Percentiles rank a stretch among this genome's conserved stretches.
Evolutionary conservation across 2,329 filamentous ascomycete species (phyloP).

Genomic region (Cryphonectria carpinicola): DNA sequence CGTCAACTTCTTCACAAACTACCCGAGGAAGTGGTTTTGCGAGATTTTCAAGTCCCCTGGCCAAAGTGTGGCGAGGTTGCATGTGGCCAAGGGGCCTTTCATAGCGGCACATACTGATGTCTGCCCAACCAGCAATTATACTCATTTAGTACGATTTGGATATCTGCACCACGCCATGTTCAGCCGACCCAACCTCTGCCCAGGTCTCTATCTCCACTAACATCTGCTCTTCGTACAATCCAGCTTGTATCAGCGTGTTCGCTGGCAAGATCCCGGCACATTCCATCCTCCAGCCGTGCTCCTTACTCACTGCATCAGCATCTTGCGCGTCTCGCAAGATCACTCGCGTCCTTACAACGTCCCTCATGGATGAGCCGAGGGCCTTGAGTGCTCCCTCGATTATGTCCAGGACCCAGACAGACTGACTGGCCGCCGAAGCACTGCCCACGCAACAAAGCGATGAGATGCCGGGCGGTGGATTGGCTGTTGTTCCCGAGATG

Average conservation of each 20-base stretch:
- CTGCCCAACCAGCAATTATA: not conserved
- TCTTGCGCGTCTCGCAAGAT: slow-evolving; percentile 34
- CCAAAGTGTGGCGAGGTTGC: not conserved
- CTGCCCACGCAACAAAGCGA: slow-evolving; percentile 32
- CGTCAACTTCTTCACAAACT: not conserved
- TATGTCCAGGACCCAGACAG: slow-evolving; percentile 37
- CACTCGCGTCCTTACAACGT: slow-evolving; percentile 37
- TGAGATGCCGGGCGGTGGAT: slow-evolving; percentile 27
- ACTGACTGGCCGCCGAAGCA: slow-evolving; percentile 34
- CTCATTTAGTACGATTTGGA: slow-evolving; percentile 5
- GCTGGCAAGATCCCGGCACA: slow-evolving; percentile 31
- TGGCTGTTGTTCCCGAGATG: slow-evolving; percentile 41
- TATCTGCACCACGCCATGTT: slow-evolving; percentile 13
- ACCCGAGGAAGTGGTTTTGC: not conserved
- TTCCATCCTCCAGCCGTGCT: slow-evolving; percentile 37
- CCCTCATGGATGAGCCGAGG: slow-evolving; percentile 34
- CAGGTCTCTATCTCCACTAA: slow-evolving; percentile 32
- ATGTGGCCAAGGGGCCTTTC: not conserved
- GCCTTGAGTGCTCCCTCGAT: slow-evolving; percentile 34
- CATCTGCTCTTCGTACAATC: slow-evolving; percentile 28
- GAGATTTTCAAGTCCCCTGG: not conserved
- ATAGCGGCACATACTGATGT: not conserved
- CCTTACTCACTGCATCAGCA: slow-evolving; percentile 35
- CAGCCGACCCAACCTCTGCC: slow-evolving; percentile 31
- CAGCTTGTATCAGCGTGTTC: slow-evolving; percentile 29